Conservation (phyloP, 768 basidiomycete genomes). For the Piloderma croceum region DNA sequence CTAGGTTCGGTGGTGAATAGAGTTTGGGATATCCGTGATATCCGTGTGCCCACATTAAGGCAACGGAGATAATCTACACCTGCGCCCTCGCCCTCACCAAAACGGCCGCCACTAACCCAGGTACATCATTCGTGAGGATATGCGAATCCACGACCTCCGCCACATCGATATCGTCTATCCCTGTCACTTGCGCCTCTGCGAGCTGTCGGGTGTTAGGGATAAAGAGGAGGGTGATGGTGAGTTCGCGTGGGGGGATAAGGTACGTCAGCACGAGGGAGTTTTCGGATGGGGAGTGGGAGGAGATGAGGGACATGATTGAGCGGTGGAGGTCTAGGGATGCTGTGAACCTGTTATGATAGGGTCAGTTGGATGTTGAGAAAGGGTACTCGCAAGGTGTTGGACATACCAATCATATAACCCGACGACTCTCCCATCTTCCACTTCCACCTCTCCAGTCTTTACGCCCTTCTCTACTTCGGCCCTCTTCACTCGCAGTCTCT, state of each 20-base stretch:
- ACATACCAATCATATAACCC: constrained; percentile 68
- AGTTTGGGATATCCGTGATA: too few species aligned
- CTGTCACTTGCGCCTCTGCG: constrained; percentile 52
- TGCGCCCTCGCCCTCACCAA: constrained; percentile 43
- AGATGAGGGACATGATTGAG: constrained; percentile 52
- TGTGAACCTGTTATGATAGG: constrained; percentile 50
- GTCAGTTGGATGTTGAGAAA: neutral
- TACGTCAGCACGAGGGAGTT: constrained; percentile 77
- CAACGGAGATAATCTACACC: too few species aligned
- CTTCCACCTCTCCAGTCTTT: constrained; percentile 47
- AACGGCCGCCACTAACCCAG: constrained; percentile 58
- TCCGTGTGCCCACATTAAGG: too few species aligned
- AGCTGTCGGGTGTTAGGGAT: constrained; percentile 63
- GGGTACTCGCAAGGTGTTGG: constrained; percentile 1
- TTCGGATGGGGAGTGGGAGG: constrained; percentile 57
- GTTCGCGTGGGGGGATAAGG: constrained; percentile 32
- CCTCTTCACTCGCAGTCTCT: constrained; percentile 51
- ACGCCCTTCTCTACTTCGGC: constrained; percentile 70
- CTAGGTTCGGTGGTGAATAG: too few species aligned
- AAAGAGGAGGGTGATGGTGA: constrained; percentile 59
- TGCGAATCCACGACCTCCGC: constrained; percentile 57
- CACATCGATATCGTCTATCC: constrained; percentile 47
- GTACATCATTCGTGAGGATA: constrained; percentile 58
- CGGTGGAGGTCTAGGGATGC: constrained; percentile 63
- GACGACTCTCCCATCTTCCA: constrained; percentile 56